Conservation (phyloP, 306 rosid species). For the Fragaria nilgerrensis region DNA sequence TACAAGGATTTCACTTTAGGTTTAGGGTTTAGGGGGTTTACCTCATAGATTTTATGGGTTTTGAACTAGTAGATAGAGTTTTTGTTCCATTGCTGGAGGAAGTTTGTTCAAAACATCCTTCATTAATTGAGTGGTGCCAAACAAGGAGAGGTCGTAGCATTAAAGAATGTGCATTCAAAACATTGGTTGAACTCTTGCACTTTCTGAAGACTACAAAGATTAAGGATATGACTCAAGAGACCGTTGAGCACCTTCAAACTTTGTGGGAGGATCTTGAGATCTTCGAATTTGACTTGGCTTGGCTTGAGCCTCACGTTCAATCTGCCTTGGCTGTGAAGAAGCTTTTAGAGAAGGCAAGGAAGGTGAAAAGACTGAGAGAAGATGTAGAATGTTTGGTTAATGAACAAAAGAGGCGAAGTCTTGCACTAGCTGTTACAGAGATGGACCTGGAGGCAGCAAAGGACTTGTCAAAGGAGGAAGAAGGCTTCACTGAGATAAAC, state of each 20-base stretch:
- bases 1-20: no score
- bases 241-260: neutral
- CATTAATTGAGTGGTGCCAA: neutral
- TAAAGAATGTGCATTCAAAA: neutral
- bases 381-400: neutral
- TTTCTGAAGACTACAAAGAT: neutral
- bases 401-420: neutral
- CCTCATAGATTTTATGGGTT: neutral
- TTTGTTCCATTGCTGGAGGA: conserved; percentile 1
- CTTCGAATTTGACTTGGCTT: conserved; percentile 3
- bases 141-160: neutral
- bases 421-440: neutral
- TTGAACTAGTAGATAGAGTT: neutral
- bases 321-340: neutral
- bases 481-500: neutral
- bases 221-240: neutral
- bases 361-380: neutral
- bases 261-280: neutral
- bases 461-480: neutral
- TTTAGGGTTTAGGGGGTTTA: no score
- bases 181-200: neutral
- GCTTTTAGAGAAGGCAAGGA: neutral
- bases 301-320: neutral
- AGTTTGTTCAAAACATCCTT: conserved; percentile 1
- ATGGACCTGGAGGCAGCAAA: neutral